A percentile compares a stretch with the other conserved stretches of the same genome.
Conservation (phyloP, 202 grass and related monocot species). For the Cymbopogon flexuosus region DNA sequence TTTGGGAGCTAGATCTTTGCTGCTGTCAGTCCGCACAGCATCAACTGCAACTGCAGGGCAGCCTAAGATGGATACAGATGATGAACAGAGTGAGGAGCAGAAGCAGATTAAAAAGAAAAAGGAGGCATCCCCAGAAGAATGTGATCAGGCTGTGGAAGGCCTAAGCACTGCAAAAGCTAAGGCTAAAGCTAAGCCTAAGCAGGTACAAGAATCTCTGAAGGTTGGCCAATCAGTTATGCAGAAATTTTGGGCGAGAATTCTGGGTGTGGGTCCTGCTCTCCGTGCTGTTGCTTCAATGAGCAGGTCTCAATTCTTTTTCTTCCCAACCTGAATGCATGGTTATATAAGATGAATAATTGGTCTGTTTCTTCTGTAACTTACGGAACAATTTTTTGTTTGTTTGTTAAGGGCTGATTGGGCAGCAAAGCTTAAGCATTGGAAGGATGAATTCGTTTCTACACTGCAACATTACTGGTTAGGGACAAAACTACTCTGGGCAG, state of each 20-base stretch:
- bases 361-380: slow-evolving; percentile 19
- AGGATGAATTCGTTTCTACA: slow-evolving; percentile 42
- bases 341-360: slow-evolving; percentile 23
- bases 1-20: slow-evolving; percentile 56
- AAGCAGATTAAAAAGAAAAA: slow-evolving; percentile 64
- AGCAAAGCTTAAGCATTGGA: too few species aligned
- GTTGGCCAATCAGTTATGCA: slow-evolving; percentile 46
- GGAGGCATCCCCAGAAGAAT: slow-evolving; percentile 92
- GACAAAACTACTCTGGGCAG: slow-evolving; percentile 78
- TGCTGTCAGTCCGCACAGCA: slow-evolving; percentile 49
- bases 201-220: slow-evolving; percentile 70
- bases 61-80: slow-evolving; percentile 41
- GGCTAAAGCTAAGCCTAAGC: slow-evolving; percentile 80
- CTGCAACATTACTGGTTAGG: slow-evolving; percentile 94
- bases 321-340: slow-evolving; percentile 2
- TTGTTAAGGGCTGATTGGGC: neutral
- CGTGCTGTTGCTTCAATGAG: slow-evolving; percentile 89
- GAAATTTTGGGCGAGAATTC: slow-evolving; percentile 74
- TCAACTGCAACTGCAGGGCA: slow-evolving; percentile 56
- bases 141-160: slow-evolving; percentile 93
- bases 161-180: slow-evolving; percentile 86
- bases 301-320: slow-evolving; percentile 51
- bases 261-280: slow-evolving; percentile 77
- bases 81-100: slow-evolving; percentile 64
- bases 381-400: slow-evolving; percentile 12